Evolutionary conservation across 805 yeast species (phyloP).

Genomic region (Pichia rugopelliculosa): DNA sequence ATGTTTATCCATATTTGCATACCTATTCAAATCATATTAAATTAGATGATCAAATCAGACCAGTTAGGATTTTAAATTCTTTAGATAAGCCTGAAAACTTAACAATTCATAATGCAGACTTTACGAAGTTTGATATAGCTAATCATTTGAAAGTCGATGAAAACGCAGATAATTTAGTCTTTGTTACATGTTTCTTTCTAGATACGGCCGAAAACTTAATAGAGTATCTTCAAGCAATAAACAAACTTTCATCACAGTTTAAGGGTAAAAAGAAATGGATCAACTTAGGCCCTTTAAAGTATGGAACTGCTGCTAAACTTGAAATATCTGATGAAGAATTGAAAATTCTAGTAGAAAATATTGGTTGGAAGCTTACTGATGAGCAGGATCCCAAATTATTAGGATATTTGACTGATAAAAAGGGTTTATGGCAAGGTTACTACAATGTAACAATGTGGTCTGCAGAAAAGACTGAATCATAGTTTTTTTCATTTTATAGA

Average conservation of each 20-base stretch:
- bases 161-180: constrained; percentile 38
- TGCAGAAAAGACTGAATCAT: constrained; percentile 17
- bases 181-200: constrained; percentile 69
- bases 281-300: constrained; percentile 86
- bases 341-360: constrained; percentile 36
- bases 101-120: constrained; percentile 51
- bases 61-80: constrained; percentile 27
- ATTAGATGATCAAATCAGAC: constrained; percentile 43
- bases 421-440: constrained; percentile 71
- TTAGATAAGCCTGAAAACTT: constrained; percentile 40
- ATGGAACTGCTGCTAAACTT: constrained; percentile 76
- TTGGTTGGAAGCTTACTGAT: constrained; percentile 57
- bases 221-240: constrained; percentile 64
- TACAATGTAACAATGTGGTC: constrained; percentile 62
- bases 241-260: constrained; percentile 29
- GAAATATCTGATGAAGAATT: constrained; percentile 74
- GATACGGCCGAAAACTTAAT: constrained; percentile 89
- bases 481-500: not conserved
- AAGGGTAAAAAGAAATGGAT: constrained; percentile 58
- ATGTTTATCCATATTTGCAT: constrained; percentile 48
- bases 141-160: constrained; percentile 10
- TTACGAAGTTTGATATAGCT: constrained; percentile 41
- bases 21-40: constrained; percentile 58
- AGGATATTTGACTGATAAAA: constrained; percentile 60
- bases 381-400: constrained; percentile 32